Evolutionary conservation across 345 rosid species (phyloP).

Genomic region (Eucalyptus cloeziana): DNA sequence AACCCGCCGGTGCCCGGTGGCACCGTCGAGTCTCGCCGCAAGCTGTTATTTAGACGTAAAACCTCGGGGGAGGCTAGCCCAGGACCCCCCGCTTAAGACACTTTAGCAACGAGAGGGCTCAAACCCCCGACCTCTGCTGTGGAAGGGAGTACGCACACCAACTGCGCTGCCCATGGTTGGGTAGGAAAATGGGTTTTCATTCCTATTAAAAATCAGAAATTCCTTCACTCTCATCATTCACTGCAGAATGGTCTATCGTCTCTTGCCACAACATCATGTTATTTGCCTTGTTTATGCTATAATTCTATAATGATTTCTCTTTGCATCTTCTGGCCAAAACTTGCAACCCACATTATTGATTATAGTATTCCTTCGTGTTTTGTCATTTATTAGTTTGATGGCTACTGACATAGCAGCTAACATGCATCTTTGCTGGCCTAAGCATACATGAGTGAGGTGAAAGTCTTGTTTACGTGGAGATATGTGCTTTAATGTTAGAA

Average conservation of each 20-base stretch:
- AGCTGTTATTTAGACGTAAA: too few species aligned
- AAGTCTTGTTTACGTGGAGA: background rate
- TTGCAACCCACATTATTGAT: background rate
- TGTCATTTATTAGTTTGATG: background rate
- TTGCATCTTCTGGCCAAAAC: background rate
- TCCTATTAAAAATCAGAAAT: background rate
- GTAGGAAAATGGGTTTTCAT: background rate
- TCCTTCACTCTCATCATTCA: background rate
- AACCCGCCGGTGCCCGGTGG: too few species aligned
- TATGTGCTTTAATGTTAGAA: background rate
- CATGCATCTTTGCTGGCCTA: background rate
- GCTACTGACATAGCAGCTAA: background rate
- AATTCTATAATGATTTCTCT: background rate
- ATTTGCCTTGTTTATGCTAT: background rate
- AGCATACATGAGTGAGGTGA: background rate
- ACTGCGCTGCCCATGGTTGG: too few species aligned
- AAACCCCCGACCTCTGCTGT: too few species aligned
- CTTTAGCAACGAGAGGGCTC: too few species aligned
- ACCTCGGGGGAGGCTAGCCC: too few species aligned
- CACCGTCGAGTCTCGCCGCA: too few species aligned
- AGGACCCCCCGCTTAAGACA: too few species aligned
- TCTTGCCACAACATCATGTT: background rate
- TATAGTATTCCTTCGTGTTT: background rate
- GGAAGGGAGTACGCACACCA: too few species aligned
- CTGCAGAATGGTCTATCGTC: background rate